These are phyloP conservation scores for Juncus effusus DNA, from an alignment of 176 grass and related monocot species.

Conservation along the genomic window DNA sequence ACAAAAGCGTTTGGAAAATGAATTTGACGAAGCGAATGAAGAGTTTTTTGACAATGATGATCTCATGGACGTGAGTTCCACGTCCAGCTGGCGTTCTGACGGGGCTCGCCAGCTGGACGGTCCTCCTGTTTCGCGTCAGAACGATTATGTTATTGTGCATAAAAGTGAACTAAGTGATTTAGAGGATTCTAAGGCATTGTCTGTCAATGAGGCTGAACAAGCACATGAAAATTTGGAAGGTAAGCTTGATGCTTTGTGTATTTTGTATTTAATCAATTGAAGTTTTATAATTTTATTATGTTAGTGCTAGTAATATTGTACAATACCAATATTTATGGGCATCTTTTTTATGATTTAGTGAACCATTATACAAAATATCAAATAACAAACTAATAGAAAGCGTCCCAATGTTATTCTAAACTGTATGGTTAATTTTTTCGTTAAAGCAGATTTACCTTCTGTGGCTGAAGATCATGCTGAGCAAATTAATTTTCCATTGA, in stretches of 20 bases:
- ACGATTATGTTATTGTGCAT: constrained; percentile 6
- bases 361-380: no score
- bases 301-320: no score
- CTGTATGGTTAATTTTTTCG: constrained; percentile 4
- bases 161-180: constrained; percentile 4
- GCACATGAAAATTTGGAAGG: constrained; percentile 14
- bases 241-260: background rate
- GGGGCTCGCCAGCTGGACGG: constrained; percentile 1
- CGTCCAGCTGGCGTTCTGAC: constrained; percentile 47
- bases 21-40: constrained; percentile 34
- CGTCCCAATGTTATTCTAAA: background rate
- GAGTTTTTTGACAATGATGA: constrained; percentile 50
- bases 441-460: constrained; percentile 43
- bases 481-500: constrained; percentile 25
- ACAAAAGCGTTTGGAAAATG: constrained; percentile 24
- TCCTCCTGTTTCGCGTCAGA: background rate
- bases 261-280: background rate
- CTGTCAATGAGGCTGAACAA: background rate
- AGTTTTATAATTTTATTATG: no score
- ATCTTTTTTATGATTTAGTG: no score
- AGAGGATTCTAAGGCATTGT: background rate
- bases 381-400: no score
- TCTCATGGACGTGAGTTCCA: constrained; percentile 64
- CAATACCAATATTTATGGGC: no score
- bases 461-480: constrained; percentile 27